A percentile compares a stretch with the other conserved stretches of the same genome.
These are phyloP conservation scores for Aleurites moluccanus DNA, from an alignment of 441 rosid species.

Conservation along the genomic window DNA sequence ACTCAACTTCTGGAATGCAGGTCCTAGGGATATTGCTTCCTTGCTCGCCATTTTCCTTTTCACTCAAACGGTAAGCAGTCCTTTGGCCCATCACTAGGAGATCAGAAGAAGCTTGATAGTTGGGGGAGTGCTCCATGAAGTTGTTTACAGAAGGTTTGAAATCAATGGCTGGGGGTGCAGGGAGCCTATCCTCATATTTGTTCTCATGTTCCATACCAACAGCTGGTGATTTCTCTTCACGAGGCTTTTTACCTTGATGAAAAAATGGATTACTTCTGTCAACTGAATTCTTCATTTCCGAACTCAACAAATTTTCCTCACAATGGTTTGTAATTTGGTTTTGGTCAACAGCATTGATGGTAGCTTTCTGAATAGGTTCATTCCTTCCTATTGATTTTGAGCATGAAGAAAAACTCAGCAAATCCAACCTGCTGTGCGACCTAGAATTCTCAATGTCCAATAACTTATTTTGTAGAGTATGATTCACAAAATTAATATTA, in stretches of 20 bases:
- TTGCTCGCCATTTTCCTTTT: constrained; percentile 26
- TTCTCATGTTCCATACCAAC: constrained; percentile 25
- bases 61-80: constrained; percentile 21
- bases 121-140: constrained; percentile 20
- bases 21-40: constrained; percentile 23
- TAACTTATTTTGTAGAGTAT: constrained; percentile 36
- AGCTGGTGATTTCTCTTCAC: constrained; percentile 23
- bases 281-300: constrained; percentile 25
- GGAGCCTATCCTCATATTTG: constrained; percentile 18
- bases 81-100: constrained; percentile 23
- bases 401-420: constrained; percentile 27
- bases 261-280: constrained; percentile 25
- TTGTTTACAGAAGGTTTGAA: constrained; percentile 30
- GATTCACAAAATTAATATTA: constrained; percentile 33
- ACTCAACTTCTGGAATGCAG: constrained; percentile 33
- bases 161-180: constrained; percentile 27
- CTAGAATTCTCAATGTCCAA: constrained; percentile 32
- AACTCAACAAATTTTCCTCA: constrained; percentile 30
- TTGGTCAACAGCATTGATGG: constrained; percentile 20
- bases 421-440: constrained; percentile 24
- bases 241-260: constrained; percentile 35
- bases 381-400: constrained; percentile 27
- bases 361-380: constrained; percentile 32
- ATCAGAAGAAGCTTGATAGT: constrained; percentile 24
- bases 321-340: constrained; percentile 23